Percentiles rank a stretch among this genome's conserved stretches.
phyloP scores from a whole-genome alignment of 2,329 filamentous ascomycete genomes.

The Ustulina deusta region DNA sequence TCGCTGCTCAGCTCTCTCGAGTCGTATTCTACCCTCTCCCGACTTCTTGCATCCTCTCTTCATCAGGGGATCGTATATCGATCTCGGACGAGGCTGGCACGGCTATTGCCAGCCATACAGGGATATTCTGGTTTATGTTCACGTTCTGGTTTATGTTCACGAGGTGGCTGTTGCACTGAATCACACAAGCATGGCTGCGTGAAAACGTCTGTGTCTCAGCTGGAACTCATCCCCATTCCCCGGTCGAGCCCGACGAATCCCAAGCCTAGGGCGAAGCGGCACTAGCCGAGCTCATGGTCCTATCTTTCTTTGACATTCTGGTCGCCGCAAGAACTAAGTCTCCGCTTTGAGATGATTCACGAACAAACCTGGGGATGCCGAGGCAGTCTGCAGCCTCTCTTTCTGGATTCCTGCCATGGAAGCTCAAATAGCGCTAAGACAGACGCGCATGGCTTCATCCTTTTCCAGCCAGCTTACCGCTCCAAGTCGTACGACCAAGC shows the following conservation, averaged over 20 bases:
- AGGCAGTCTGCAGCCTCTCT: conserved; percentile 10
- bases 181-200: not conserved
- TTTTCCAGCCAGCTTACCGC: conserved; percentile 2
- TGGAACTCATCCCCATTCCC: conserved; percentile 9
- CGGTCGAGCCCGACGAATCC: conserved; percentile 3
- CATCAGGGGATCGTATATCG: not conserved
- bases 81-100: not conserved
- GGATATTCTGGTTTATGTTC: not conserved
- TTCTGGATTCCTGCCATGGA: not conserved
- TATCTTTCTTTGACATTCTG: not conserved
- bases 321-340: not conserved
- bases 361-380: conserved; percentile 11
- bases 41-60: not conserved
- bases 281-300: conserved; percentile 7
- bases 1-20: conserved; percentile 19
- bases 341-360: not conserved
- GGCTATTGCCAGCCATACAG: not conserved
- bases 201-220: conserved; percentile 10
- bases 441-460: conserved; percentile 11
- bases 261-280: conserved; percentile 15
- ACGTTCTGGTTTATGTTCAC: not conserved
- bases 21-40: not conserved
- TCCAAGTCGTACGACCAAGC: conserved; percentile 13
- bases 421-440: conserved; percentile 9
- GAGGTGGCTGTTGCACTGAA: not conserved